Evolutionary conservation across 2,329 filamentous ascomycete species (phyloP), one percentile per base, ranked within the genome.

Genomic region (Alternaria hordeiaustralica): DNA sequence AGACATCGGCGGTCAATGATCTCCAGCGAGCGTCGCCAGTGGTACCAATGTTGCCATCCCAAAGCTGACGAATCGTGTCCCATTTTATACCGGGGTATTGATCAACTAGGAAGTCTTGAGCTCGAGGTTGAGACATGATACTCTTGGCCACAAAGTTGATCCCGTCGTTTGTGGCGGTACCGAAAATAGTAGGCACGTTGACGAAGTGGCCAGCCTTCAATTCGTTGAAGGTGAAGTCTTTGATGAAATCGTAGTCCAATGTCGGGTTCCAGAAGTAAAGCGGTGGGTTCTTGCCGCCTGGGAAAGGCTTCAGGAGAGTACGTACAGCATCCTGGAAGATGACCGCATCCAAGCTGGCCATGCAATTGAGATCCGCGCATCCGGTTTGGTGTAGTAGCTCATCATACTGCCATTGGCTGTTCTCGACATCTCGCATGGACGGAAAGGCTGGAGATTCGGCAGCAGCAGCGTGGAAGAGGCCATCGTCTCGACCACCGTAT

Each of bases 161-260:
- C 2, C 82, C 82, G 57, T 84, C 82, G 58, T 85, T 77, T 5
- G 82, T 83, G n/a, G 81, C 78, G 64, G 82, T 81, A 20, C 82
- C 82, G 55, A 83, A 77, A 25, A 84, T 78, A 8, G 81, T 74
- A 8, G 82, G 82, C 0, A 83, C 75, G 21, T 79, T 76, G 56
- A 83, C 69, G 43, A 81, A 80, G 36, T 78, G 76, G 6, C 78
- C 78, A 13, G 75, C 62, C 13, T 76, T 69, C 49, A 82, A 72
- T 28, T 80, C 71, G 18, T 74, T 74, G 66, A 79, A 81, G 0
- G 80, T 81, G 61, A 78, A 80, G 58, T 82, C 78, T 56, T 71
- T 64, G 41, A 83, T 73, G 47, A 84, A 79, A 61, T 81, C 77
- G 25, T 80, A 75, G 71, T 84, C 82, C 12, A 83, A 69, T 2